A percentile compares a stretch with the other conserved stretches of the same genome.
These are phyloP conservation scores for Mucor ambiguus DNA, from an alignment of 371 early-diverging fungal genomes.

Conservation along the genomic window DNA sequence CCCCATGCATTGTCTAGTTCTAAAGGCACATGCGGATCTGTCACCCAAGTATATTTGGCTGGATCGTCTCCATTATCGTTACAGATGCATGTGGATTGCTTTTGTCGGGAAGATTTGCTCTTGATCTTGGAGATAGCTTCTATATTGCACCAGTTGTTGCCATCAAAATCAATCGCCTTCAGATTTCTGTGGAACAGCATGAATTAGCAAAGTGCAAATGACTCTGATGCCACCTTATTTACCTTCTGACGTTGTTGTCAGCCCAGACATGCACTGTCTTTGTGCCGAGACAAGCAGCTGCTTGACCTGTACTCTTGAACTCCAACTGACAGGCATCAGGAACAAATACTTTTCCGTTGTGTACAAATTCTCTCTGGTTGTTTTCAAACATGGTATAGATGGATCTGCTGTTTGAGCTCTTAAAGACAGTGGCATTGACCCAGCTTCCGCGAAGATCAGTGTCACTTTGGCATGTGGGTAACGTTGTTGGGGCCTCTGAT, in stretches of 20 bases:
- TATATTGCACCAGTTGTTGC: conserved; percentile 35
- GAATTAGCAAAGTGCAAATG: neutral
- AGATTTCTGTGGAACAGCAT: conserved; percentile 29
- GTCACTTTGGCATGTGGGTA: conserved; percentile 29
- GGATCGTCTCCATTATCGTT: conserved; percentile 23
- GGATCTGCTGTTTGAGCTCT: conserved; percentile 21
- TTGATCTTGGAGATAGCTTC: neutral
- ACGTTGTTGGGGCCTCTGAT: neutral
- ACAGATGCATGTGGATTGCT: conserved; percentile 25
- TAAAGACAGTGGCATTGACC: conserved; percentile 31
- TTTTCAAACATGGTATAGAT: conserved; percentile 43
- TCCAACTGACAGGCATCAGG: conserved; percentile 39
- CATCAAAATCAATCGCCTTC: conserved; percentile 26
- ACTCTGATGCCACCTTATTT: neutral
- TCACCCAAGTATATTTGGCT: conserved; percentile 36
- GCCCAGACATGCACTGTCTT: conserved; percentile 45
- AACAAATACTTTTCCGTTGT: conserved; percentile 32
- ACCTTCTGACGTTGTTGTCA: conserved; percentile 42
- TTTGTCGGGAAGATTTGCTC: conserved; percentile 1
- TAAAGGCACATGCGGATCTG: conserved; percentile 32
- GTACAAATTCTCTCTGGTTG: conserved; percentile 34
- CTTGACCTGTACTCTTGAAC: conserved; percentile 40
- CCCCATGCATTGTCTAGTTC: conserved; percentile 36
- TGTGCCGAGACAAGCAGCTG: conserved; percentile 33
- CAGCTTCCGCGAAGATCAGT: conserved; percentile 29